Base-by-base conservation (phyloP, 176 grass and related monocot genomes). In the Triticum turgidum region DNA sequence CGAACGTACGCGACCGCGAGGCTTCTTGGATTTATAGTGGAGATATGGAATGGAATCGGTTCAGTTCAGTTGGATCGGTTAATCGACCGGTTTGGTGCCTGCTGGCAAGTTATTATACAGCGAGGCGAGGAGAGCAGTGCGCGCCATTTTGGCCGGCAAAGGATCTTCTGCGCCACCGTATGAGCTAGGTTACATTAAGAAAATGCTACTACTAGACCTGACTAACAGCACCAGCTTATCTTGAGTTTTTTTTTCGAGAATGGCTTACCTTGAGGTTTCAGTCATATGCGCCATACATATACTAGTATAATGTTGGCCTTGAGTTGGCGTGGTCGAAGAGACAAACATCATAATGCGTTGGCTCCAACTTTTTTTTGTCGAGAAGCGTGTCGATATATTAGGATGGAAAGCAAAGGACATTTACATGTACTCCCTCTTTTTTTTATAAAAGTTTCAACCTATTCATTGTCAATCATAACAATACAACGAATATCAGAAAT, bases 91-190 rank as follows among this genome's bases (percentile, higher is more conserved):
- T 3, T 69, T 14, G 30, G 22, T 77, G 37, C 2, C 62, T 15
- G 24, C 9, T 42, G 22, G 44, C 59, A 22, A 82, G 54, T 2
- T 61, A 35, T 44, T 84, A 74, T 79, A 85, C 73, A 78, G 15
- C 62, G 44, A 66, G 32, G 82, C 72, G 73, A 54, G 13, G 33
- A 11, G 27, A 69, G 65, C 11, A 27, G 49, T 41, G 34, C 65
- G 30, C 73, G 51, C 65, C 13, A 62, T 62, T 86, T 79, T 33
- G 42, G 76, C 9, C 37, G 52, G 65, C 84, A 39, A 44, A 21
- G 65, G 76, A 86, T 86, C 77, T 80, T 77, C 71, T 77, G 72
- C 61, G 51, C 51, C n/a, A 71, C 9, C 81, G 81, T 30, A 33
- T 11, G 33, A 61, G 67, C 32, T 51, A 83, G 66, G 77, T 62